Percentiles rank a stretch among this genome's conserved stretches.
Conservation (phyloP, 148 eudicot genomes). For the Camellia sinensis region DNA sequence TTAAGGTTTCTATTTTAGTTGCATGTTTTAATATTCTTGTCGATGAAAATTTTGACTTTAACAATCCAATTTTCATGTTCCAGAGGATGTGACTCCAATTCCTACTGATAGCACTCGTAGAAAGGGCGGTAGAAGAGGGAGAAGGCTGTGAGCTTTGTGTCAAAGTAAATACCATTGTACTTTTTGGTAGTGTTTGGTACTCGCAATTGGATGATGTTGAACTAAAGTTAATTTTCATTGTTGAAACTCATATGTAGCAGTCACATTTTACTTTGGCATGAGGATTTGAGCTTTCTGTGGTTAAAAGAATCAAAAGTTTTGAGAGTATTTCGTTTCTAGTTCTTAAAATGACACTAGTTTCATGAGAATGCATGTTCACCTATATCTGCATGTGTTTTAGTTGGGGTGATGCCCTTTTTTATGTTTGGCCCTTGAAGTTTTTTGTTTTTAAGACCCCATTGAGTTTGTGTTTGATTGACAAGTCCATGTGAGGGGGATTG, state of each 20-base stretch:
- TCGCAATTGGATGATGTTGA: neutral
- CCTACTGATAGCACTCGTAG: constrained; percentile 89
- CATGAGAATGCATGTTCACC: too few relatives aligned
- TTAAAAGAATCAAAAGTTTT: neutral
- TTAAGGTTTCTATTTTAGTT: neutral
- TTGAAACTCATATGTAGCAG: neutral
- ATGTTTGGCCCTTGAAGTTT: too few relatives aligned
- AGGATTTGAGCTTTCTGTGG: neutral
- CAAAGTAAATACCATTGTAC: neutral
- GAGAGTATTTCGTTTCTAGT: neutral
- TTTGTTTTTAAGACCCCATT: too few relatives aligned
- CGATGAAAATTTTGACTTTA: neutral
- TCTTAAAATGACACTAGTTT: neutral
- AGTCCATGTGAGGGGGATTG: too few relatives aligned
- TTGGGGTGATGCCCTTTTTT: too few relatives aligned
- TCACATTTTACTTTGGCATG: neutral
- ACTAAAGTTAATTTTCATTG: neutral
- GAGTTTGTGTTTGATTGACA: too few relatives aligned
- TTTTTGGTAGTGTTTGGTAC: neutral
- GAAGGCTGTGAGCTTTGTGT: constrained; percentile 54
- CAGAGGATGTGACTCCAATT: constrained; percentile 94
- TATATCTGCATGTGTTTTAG: too few relatives aligned
- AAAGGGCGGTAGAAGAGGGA: constrained; percentile 92
- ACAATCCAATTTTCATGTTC: neutral
- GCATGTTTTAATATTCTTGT: neutral